Evolutionary conservation across 306 rosid species (phyloP).

Genomic region (Fragaria iinumae): DNA sequence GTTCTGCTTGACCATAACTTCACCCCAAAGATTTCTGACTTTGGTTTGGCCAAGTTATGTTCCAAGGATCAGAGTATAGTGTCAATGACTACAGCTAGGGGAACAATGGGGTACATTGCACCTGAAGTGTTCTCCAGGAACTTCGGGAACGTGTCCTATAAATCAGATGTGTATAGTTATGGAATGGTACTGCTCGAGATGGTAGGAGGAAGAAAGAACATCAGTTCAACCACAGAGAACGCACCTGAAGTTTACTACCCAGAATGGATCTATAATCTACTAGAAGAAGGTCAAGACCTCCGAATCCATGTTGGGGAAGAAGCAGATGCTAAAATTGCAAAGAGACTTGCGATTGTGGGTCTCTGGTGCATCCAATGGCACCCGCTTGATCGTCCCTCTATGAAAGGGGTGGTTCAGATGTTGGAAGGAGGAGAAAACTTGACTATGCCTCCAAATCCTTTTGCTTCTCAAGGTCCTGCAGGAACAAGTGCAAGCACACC

Average conservation of each 20-base stretch:
- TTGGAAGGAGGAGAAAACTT: conserved; percentile 2
- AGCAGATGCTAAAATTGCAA: background rate
- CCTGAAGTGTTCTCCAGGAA: background rate
- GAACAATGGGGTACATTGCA: background rate
- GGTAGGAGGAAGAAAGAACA: conserved; percentile 2
- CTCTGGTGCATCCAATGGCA: background rate
- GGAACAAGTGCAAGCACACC: background rate
- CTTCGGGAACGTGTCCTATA: background rate
- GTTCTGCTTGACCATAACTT: background rate
- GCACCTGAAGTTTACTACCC: background rate
- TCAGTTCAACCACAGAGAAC: background rate
- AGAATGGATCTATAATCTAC: background rate
- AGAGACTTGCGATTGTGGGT: background rate
- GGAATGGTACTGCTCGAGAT: conserved; percentile 40
- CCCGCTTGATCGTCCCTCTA: background rate
- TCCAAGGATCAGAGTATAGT: conserved; percentile 1
- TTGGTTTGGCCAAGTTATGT: conserved; percentile 2
- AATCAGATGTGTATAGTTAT: conserved; percentile 31
- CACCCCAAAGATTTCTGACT: background rate
- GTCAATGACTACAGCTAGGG: conserved; percentile 5
- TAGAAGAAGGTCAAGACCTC: background rate
- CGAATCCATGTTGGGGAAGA: background rate
- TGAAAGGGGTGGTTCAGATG: background rate
- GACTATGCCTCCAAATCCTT: conserved; percentile 8
- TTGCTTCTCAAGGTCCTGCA: background rate